Evolutionary conservation across 805 yeast species (phyloP).

Genomic region (Kluyveromyces dobzhanskii): DNA sequence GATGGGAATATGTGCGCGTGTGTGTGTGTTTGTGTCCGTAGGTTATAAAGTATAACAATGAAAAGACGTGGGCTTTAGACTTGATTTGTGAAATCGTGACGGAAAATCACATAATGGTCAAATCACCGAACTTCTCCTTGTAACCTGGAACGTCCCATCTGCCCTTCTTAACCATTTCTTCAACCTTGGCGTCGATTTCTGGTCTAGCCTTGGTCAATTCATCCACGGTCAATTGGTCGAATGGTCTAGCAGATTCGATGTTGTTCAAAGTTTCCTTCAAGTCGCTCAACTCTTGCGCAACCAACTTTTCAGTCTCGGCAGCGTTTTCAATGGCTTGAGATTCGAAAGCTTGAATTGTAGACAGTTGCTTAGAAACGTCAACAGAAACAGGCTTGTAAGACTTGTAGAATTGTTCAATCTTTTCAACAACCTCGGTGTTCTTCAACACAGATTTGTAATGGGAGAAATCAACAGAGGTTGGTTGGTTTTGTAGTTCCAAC

Average conservation of each 20-base stretch:
- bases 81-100: no score
- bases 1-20: no score
- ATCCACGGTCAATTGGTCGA: slow-evolving; percentile 92
- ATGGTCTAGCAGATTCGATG: slow-evolving; percentile 96
- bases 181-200: slow-evolving; percentile 92
- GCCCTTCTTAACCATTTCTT: slow-evolving; percentile 91
- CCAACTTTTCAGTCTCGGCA: slow-evolving; percentile 82
- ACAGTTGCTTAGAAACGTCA: slow-evolving; percentile 83
- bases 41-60: no score
- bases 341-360: slow-evolving; percentile 89
- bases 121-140: slow-evolving; percentile 95
- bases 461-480: slow-evolving; percentile 71
- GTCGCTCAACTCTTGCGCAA: slow-evolving; percentile 74
- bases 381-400: slow-evolving; percentile 76
- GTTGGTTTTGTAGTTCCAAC: slow-evolving; percentile 60
- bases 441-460: slow-evolving; percentile 73
- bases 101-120: slow-evolving; percentile 83
- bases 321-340: slow-evolving; percentile 94
- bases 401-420: slow-evolving; percentile 68
- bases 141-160: slow-evolving; percentile 98
- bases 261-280: slow-evolving; percentile 83
- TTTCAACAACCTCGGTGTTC: slow-evolving; percentile 71
- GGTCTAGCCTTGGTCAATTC: slow-evolving; percentile 95
- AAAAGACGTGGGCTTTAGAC: no score
- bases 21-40: no score